phyloP scores from a whole-genome alignment of 805 yeast genomes.

The Barnettozyma pratensis region DNA sequence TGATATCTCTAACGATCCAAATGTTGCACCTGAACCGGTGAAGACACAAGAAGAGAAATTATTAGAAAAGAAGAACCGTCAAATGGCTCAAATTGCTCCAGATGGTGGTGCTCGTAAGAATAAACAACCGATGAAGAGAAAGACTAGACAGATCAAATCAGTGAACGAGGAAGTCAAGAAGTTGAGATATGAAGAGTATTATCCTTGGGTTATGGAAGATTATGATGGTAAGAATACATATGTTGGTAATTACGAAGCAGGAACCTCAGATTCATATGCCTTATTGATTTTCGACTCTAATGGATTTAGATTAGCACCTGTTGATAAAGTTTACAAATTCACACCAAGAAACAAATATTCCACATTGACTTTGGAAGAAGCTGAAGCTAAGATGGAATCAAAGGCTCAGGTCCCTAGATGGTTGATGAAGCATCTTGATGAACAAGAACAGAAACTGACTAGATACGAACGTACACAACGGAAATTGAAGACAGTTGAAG shows the following conservation, averaged over 20 bases:
- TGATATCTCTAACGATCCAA: slow-evolving; percentile 15
- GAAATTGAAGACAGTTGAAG: slow-evolving; percentile 45
- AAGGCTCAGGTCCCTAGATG: slow-evolving; percentile 78
- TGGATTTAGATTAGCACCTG: slow-evolving; percentile 83
- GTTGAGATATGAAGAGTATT: slow-evolving; percentile 90
- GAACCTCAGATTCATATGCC: slow-evolving; percentile 77
- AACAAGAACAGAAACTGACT: slow-evolving; percentile 46
- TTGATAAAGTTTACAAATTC: slow-evolving; percentile 89
- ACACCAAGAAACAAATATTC: slow-evolving; percentile 92
- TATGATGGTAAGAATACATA: slow-evolving; percentile 90
- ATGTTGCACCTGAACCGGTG: slow-evolving; percentile 27
- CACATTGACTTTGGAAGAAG: slow-evolving; percentile 91
- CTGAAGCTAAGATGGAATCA: slow-evolving; percentile 90
- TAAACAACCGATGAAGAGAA: slow-evolving; percentile 58
- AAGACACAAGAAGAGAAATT: slow-evolving; percentile 34
- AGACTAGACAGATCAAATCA: slow-evolving; percentile 77
- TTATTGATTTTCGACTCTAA: slow-evolving; percentile 73
- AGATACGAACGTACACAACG: slow-evolving; percentile 44
- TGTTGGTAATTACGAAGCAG: slow-evolving; percentile 95
- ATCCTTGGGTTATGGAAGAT: slow-evolving; percentile 98
- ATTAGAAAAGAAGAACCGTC: slow-evolving; percentile 29
- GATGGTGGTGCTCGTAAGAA: slow-evolving; percentile 82
- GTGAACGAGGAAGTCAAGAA: slow-evolving; percentile 80
- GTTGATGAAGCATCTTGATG: slow-evolving; percentile 88
- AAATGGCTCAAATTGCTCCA: slow-evolving; percentile 73